These are phyloP conservation scores for Penicillium sp. DNA, from an alignment of 2,329 filamentous ascomycete species.

Conservation along the genomic window DNA sequence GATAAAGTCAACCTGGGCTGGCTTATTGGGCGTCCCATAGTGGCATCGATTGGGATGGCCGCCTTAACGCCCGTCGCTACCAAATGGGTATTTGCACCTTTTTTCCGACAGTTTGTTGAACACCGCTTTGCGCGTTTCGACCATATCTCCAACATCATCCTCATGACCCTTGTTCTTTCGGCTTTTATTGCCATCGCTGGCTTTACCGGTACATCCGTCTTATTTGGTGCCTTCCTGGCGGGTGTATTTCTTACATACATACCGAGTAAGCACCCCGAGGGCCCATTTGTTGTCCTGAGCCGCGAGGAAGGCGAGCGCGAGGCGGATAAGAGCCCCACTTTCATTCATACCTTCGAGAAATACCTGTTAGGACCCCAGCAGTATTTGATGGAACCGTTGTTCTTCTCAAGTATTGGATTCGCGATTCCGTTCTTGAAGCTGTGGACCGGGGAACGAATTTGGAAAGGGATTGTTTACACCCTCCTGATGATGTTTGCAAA, in stretches of 20 bases:
- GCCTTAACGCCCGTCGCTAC: conserved; percentile 38
- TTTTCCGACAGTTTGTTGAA: conserved; percentile 39
- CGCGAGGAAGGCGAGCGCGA: conserved; percentile 37
- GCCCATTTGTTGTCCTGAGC: conserved; percentile 38
- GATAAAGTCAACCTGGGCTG: conserved; percentile 37
- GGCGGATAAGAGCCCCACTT: conserved; percentile 37
- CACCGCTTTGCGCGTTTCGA: conserved; percentile 35
- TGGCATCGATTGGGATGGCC: conserved; percentile 39
- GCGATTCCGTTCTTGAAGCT: conserved; percentile 34
- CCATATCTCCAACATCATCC: conserved; percentile 35
- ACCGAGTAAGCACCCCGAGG: conserved; percentile 37
- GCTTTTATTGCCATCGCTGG: conserved; percentile 36
- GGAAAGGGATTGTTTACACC: conserved; percentile 32
- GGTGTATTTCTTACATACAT: conserved; percentile 40
- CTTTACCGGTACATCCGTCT: conserved; percentile 39
- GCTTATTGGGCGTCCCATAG: conserved; percentile 41
- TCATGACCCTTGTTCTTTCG: conserved; percentile 37
- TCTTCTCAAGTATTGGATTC: conserved; percentile 35
- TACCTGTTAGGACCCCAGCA: conserved; percentile 39
- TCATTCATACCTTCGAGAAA: conserved; percentile 41
- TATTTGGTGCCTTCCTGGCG: conserved; percentile 41
- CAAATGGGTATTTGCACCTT: conserved; percentile 41
- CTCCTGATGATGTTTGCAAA: conserved; percentile 34
- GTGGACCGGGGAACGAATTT: conserved; percentile 35
- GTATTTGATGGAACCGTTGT: conserved; percentile 35